These are phyloP conservation scores for Candida palmyrensis DNA, from an alignment of 805 yeast species.

Conservation along the genomic window DNA sequence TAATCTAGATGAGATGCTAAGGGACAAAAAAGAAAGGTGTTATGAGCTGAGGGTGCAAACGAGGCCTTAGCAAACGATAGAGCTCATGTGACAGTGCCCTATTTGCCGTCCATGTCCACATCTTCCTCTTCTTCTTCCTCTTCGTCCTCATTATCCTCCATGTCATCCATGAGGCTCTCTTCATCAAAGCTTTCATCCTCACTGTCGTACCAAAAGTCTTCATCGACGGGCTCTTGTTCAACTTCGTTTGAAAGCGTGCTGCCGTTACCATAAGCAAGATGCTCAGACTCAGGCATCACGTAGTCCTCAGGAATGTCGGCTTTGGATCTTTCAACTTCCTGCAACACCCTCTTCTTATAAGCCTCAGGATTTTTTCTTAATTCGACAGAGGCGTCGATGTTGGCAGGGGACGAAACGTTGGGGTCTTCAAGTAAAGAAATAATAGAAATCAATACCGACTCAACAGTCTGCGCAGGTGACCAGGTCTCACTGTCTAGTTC, in stretches of 20 bases:
- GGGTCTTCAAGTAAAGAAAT: slow-evolving; percentile 92
- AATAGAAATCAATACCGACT: slow-evolving; percentile 82
- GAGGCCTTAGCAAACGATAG: no score
- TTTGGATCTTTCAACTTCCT: slow-evolving; percentile 80
- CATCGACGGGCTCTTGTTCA: slow-evolving; percentile 61
- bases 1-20: no score
- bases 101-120: no score
- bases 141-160: slow-evolving; percentile 48
- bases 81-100: no score
- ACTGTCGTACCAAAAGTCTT: slow-evolving; percentile 77
- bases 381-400: slow-evolving; percentile 91
- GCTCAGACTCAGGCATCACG: slow-evolving; percentile 68
- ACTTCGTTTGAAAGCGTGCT: slow-evolving; percentile 33
- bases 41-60: no score
- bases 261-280: slow-evolving; percentile 33
- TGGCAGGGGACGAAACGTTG: slow-evolving; percentile 89
- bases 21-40: no score
- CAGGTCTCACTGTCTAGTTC: slow-evolving; percentile 93
- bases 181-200: slow-evolving; percentile 44
- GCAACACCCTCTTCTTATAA: slow-evolving; percentile 67
- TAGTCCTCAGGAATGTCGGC: slow-evolving; percentile 85
- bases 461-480: slow-evolving; percentile 92
- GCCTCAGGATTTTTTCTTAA: slow-evolving; percentile 78
- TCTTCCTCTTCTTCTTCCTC: slow-evolving; percentile 59
- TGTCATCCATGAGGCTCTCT: slow-evolving; percentile 44